Evolutionary conservation across 306 rosid species (phyloP).

Genomic region (Cajanus cajan): DNA sequence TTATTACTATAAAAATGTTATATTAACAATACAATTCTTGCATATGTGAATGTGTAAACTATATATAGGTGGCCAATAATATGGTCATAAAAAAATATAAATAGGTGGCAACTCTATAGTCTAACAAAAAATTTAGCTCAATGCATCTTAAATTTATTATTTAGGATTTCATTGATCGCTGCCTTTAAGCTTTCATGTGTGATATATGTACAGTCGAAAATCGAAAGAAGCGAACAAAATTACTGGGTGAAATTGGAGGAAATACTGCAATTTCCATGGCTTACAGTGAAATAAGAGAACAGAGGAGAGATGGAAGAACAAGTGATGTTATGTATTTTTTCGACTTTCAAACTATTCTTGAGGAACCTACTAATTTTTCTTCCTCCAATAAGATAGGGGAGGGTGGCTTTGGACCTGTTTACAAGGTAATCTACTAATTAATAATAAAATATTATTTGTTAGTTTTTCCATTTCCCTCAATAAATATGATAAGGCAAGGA

Average conservation of each 20-base stretch:
- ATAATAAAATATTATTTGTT: too few relatives aligned
- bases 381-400: background rate
- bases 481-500: too few relatives aligned
- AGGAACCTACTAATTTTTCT: slow-evolving; percentile 5
- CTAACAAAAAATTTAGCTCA: too few relatives aligned
- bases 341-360: background rate
- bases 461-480: too few relatives aligned
- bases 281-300: background rate
- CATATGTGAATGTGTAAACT: too few relatives aligned
- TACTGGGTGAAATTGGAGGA: background rate
- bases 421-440: background rate
- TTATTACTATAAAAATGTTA: too few relatives aligned
- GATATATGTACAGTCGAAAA: background rate
- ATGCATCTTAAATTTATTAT: too few relatives aligned
- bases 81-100: too few relatives aligned
- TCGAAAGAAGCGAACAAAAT: background rate
- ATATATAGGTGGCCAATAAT: too few relatives aligned
- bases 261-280: background rate
- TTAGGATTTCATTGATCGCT: too few relatives aligned
- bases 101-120: too few relatives aligned
- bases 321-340: background rate
- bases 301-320: background rate
- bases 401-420: slow-evolving; percentile 31
- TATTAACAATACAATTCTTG: too few relatives aligned
- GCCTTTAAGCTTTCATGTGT: background rate